Evolutionary conservation across 176 grass and related monocot species (phyloP), one percentile per base, ranked within the genome.

Genomic region (Oryza punctata): DNA sequence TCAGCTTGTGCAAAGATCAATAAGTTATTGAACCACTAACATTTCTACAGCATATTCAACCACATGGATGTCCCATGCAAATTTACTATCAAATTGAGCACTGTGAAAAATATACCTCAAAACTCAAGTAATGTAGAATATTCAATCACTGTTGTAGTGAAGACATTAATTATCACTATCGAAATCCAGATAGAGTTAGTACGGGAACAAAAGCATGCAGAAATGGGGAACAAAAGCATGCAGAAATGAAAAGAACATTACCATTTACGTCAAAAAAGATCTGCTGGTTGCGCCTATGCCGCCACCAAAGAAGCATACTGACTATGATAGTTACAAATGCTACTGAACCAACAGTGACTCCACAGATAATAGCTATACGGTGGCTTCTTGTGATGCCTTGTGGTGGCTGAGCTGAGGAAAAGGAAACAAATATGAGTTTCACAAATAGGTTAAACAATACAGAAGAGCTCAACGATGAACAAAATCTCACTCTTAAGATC

Each of bases 241-340:
- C 7, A 72, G 6, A 27, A 69, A 43, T 1, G 0, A 27, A 76
- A 45, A 52, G 41, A 84, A 47, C 66, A 81, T 93, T 84, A 98
- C 96, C 96, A 40, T 95, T 94, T 72, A 98, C 93, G 45, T 98
- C 96, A 79, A 95, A 98, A 74, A 98, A 98, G 52, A 98, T 84
- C 78, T 95, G 96, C 45, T 98, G 96, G 69, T 93, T 98, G 73
- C 44, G 83, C 90, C 84, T 93, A 73, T 93, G 73, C n/a, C 80
- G 93, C 85, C 91, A 93, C 91, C 89, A 95, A 82, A 98, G 85
- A 87, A 98, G 76, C 76, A 98, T 75, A 81, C 87, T 67, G 38
- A 83, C 67, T 43, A 63, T 37, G 25, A 91, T 40, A 27, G 65
- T 50, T 1, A 76, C 19, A 71, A 95, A 85, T 72, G 77, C 84